phyloP scores from a whole-genome alignment of 108 stramenopile species.

The Fragilaria crotonensis region DNA sequence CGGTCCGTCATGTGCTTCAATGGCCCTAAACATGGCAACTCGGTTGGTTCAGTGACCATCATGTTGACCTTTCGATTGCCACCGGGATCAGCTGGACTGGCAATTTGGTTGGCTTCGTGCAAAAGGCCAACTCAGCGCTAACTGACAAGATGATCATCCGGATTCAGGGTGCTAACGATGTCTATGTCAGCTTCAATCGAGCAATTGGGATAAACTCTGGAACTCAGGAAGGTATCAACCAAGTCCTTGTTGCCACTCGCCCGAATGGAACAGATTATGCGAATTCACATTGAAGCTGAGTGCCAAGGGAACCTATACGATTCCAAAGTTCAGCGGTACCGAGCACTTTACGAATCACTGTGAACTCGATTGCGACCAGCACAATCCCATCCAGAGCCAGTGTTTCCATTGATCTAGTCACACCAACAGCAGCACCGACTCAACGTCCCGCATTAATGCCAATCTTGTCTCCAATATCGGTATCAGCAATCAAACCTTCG shows the following conservation, averaged over 20 bases:
- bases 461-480: too few relatives aligned
- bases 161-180: background rate
- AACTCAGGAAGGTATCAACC: conserved; percentile 3
- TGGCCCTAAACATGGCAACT: conserved; percentile 10
- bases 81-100: background rate
- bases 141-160: background rate
- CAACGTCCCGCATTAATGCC: too few relatives aligned
- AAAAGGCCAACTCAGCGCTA: background rate
- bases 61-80: background rate
- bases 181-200: conserved; percentile 6
- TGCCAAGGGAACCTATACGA: background rate
- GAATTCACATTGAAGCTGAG: background rate
- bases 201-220: conserved; percentile 7
- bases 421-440: too few relatives aligned
- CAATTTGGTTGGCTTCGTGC: background rate
- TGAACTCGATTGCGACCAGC: background rate
- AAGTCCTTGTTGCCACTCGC: conserved; percentile 2
- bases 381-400: background rate
- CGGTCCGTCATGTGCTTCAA: conserved; percentile 22
- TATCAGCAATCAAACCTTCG: too few relatives aligned
- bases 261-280: background rate
- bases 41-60: conserved; percentile 14
- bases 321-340: conserved; percentile 15
- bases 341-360: background rate
- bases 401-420: too few relatives aligned